These are phyloP conservation scores for Stagonosporopsis rhizophila DNA, from an alignment of 2,329 filamentous ascomycete species.

Conservation along the genomic window DNA sequence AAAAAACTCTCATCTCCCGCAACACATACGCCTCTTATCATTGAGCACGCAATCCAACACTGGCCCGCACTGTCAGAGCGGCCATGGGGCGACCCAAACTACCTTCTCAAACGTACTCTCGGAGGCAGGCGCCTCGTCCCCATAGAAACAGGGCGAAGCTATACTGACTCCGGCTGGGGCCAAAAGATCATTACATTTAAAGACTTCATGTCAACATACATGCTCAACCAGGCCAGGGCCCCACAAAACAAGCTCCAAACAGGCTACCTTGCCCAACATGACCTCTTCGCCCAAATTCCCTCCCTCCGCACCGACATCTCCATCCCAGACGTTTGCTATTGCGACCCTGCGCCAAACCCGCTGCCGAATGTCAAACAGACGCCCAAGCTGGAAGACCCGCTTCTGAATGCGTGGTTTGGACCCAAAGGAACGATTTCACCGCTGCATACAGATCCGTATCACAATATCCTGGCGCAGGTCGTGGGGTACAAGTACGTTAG, in stretches of 20 bases:
- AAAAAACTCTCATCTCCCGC: constrained; percentile 27
- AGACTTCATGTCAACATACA: constrained; percentile 70
- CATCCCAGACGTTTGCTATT: constrained; percentile 86
- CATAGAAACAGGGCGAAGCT: constrained; percentile 84
- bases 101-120: constrained; percentile 77
- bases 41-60: constrained; percentile 67
- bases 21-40: constrained; percentile 66
- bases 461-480: constrained; percentile 89
- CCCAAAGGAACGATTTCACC: constrained; percentile 88
- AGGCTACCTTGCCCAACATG: constrained; percentile 91
- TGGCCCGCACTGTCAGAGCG: constrained; percentile 80
- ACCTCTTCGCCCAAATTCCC: constrained; percentile 84
- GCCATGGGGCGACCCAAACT: constrained; percentile 76
- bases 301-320: constrained; percentile 75
- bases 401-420: constrained; percentile 92
- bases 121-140: constrained; percentile 81
- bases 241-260: constrained; percentile 41
- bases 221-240: constrained; percentile 50
- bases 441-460: constrained; percentile 90
- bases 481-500: constrained; percentile 92
- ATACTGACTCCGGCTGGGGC: constrained; percentile 84
- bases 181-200: constrained; percentile 80
- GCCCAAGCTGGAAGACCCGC: constrained; percentile 59
- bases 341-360: constrained; percentile 56
- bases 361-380: constrained; percentile 26